Base-by-base conservation (phyloP, 2,329 filamentous ascomycete species). In the Hypoxylon sp. region DNA sequence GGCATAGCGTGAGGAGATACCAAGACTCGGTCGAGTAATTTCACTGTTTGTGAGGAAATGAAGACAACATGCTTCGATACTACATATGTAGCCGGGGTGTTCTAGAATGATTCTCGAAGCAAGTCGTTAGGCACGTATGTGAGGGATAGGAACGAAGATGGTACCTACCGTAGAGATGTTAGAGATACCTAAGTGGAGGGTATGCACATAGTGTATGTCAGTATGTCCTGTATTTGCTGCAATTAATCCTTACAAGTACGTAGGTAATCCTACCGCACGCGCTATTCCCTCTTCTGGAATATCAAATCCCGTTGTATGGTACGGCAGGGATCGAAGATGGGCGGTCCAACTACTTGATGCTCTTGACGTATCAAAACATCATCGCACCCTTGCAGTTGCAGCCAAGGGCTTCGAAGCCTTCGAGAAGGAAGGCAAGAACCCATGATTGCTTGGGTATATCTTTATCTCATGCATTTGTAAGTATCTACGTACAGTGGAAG, bases 51-150 rank as follows among this genome's bases (percentile, higher is more conserved):
- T 9, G 21, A 32, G 32, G 51, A 36, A 43, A 23, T 11, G 19
- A 28, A 21, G 41, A 57, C 13, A n/a, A n/a, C n/a, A n/a, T n/a
- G 13, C 25, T 28, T 3, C 25, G 28, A 60, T 41, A 14, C 25
- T 48, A 5, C 23, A n/a, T n/a, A n/a, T n/a, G n/a, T n/a, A n/a
- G n/a, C 19, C 36, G 46, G 58, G 50, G 2, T 10, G 21, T 52
- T 65, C 57, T 57, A 50, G 57, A 61, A 61, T 19, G n/a, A 13
- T 61, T 61, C 51, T 56, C 28, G 63, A 65, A 61, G 34, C 46
- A 36, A 13, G 28, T 3, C 23, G 34, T 13, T 23, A 23, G 11
- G 32, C 9, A n/a, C 23, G 34, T 60, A 30, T 21, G 19, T 23
- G 25, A 34, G 25, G 36, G 9, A 11, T 46, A 57, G 17, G 21